Evolutionary conservation across 169 alveolate genomes (phyloP), one percentile per base, ranked within the genome.

Genomic region (Cryptosporidium muris): DNA sequence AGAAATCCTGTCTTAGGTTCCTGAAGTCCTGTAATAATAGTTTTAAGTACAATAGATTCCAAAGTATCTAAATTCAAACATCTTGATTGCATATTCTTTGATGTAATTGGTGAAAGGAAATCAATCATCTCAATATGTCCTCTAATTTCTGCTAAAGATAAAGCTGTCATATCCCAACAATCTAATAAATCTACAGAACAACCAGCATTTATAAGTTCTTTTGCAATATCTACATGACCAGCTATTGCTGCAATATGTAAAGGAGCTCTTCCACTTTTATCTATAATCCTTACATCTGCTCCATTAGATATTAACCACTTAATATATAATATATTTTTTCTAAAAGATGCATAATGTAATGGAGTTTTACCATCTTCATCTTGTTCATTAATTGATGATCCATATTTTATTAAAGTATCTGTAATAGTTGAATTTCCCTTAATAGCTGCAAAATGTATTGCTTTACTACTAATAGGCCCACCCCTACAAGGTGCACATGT

Each of bases 391-490:
- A 92, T 81, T 40, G 89, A 68, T 6, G 93, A 94, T 7, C 95
- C 95, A 64, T 85, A 82, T 14, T 89, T 80, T 40, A 93, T 40
- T 49, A 93, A 82, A 16, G 82, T 11, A 63, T 91, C 62, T 8
- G 96, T 93, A 25, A 93, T 90, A 51, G 90, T 93, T 38, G 63
- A 82, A 65, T 91, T 92, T 12, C 95, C 95, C 82, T 91, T 92
- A 64, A 93, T 93, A 42, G 96, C 96, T 43, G 96, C 96, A 67
- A 93, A 93, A 82, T 93, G 96, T 36, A 93, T 92, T 25, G 95
- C 89, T 65, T 90, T 89, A 65, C 94, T 89, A 40, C 90, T 89
- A 3, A 92, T 93, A 56, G 91, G 94, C 4, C 90, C 91, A 2
- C 92, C 90, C 36, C 96, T 89, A 40, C 92, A 89, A 2, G 96